Evolutionary conservation across 805 yeast genomes (phyloP).

Genomic region (Sugiyamaella valdiviana): DNA sequence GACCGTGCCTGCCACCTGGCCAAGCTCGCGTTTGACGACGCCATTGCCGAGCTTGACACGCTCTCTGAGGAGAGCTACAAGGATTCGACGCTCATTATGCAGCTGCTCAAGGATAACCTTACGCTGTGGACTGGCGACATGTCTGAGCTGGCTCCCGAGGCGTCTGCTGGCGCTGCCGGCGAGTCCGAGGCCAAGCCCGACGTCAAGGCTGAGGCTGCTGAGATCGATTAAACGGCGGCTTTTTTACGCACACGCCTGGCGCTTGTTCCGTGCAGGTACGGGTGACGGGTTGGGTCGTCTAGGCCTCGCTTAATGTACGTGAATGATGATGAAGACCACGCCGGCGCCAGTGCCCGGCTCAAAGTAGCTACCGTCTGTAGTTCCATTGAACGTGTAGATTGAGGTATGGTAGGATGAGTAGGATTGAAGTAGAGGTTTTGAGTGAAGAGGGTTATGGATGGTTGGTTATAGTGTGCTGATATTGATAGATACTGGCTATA

Average conservation of each 20-base stretch:
- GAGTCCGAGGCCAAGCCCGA: slow-evolving; percentile 19
- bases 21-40: slow-evolving; percentile 98
- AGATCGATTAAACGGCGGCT: slow-evolving; percentile 9
- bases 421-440: not conserved
- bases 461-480: no score
- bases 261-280: no score
- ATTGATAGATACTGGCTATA: no score
- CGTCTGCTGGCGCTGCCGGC: slow-evolving; percentile 18
- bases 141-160: slow-evolving; percentile 25
- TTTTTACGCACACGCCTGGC: no score
- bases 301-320: not conserved
- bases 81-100: slow-evolving; percentile 98
- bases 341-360: not conserved
- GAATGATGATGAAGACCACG: not conserved
- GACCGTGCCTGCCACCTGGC: slow-evolving; percentile 99
- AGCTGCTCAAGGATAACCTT: slow-evolving; percentile 94
- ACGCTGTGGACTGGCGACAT: slow-evolving; percentile 68
- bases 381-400: not conserved
- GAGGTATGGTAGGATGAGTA: not conserved
- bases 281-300: not conserved
- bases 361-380: not conserved
- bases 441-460: no score
- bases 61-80: slow-evolving; percentile 97
- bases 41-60: slow-evolving; percentile 97
- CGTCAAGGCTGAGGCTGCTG: slow-evolving; percentile 20